Evolutionary conservation across 2,329 filamentous ascomycete genomes (phyloP), one percentile per base, ranked within the genome.

Genomic region (Trichoderma hamatum): DNA sequence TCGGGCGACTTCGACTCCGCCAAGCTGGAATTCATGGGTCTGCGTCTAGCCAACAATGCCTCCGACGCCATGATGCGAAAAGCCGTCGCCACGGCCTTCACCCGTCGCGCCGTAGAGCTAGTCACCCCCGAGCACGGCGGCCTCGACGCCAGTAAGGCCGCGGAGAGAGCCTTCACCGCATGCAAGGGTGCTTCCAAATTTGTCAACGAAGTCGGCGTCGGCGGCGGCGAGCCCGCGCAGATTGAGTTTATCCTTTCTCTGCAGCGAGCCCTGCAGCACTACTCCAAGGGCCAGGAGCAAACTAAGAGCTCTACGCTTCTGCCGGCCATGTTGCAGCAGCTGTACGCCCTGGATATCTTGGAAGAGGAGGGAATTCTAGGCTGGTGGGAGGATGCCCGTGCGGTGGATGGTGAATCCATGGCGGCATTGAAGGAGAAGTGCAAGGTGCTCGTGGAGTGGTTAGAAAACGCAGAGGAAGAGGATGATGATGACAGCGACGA

Each of bases 41-140:
- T 98, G n/a, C 91, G 95, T 13, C 92, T 99, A 79, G 91, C 90
- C 67, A 93, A 92, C 75, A 93, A 98, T 75, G 96, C 96, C 2
- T 94, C 93, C 1, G 95, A 97, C 76, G 87, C 90, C 72, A 92
- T 96, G 79, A 92, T 98, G 75, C 92, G 95, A 55, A 90, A 91
- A 39, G 94, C 96, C 19, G 90, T 98, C 28, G 93, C 93, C 2
- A 88, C 90, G 2, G 92, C 94, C 0, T 95, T 98, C 77, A 91
- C 93, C 75, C 93, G 92, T 75, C 90, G 92, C 69, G 91, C 94
- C 56, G 86, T 89, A 6, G 90, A 94, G 77, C 85, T 97, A 28
- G 77, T 84, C 71, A 82, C 82, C 67, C 82, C 80, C 14, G 84
- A 84, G 30, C 80, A 84, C 68, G 84, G 86, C 54, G 75, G 78